phyloP scores from a whole-genome alignment of 495 filamentous ascomycete species.

The Tuber indicum region DNA sequence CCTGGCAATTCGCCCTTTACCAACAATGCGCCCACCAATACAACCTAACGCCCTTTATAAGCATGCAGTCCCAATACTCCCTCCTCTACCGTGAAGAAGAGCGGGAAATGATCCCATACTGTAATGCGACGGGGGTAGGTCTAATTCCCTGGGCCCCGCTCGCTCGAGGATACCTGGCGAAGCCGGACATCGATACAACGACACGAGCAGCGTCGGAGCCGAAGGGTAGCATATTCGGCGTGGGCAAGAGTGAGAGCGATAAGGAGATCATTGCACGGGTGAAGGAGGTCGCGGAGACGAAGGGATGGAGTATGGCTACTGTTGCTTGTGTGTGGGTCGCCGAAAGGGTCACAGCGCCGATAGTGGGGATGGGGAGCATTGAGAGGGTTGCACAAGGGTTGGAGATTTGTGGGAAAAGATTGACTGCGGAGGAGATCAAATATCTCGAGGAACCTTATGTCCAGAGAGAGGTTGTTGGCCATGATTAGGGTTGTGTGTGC shows the following conservation, averaged over 20 bases:
- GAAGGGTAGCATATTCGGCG: background rate
- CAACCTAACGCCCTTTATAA: conserved; percentile 67
- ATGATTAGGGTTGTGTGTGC: background rate
- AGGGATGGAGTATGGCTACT: conserved; percentile 56
- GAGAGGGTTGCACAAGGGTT: conserved; percentile 59
- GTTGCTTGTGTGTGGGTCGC: conserved; percentile 65
- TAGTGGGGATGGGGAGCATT: conserved; percentile 58
- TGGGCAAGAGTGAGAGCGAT: conserved; percentile 47
- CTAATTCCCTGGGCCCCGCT: conserved; percentile 63
- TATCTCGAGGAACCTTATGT: conserved; percentile 64
- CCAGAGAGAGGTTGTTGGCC: conserved; percentile 45
- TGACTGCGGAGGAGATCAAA: conserved; percentile 58
- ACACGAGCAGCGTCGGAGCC: background rate
- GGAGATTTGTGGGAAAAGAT: conserved; percentile 47
- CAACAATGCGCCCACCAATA: conserved; percentile 49
- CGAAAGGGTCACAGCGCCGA: conserved; percentile 52
- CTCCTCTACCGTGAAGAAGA: conserved; percentile 70
- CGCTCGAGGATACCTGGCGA: conserved; percentile 53
- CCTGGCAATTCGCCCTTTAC: conserved; percentile 58
- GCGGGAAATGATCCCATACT: conserved; percentile 68
- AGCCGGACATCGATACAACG: conserved; percentile 44
- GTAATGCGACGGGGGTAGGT: conserved; percentile 63
- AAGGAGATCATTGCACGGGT: conserved; percentile 57
- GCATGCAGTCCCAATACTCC: conserved; percentile 70
- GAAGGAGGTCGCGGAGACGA: conserved; percentile 64